These are phyloP conservation scores for Cornus kousa DNA, from an alignment of 148 eudicot genomes.

Conservation along the genomic window DNA sequence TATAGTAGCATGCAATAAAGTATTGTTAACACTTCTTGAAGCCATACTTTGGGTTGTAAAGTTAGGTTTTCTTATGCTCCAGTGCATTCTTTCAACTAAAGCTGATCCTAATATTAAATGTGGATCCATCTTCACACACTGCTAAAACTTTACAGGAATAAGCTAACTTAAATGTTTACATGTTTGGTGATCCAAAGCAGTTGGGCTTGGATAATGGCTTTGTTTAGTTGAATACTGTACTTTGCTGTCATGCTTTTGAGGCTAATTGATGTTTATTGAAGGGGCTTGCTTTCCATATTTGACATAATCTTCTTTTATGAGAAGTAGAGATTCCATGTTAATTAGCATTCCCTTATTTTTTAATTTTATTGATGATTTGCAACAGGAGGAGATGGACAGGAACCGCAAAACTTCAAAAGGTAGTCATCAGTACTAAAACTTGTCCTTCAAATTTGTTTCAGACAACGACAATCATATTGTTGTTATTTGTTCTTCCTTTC, in stretches of 20 bases:
- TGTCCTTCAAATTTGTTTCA: background rate
- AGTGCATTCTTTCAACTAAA: background rate
- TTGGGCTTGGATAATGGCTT: background rate
- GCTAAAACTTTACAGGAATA: background rate
- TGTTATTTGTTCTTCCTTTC: background rate
- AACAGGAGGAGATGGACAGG: slow-evolving; percentile 86
- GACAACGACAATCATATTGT: background rate
- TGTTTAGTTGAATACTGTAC: background rate
- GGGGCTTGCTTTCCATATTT: background rate
- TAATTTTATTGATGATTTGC: slow-evolving; percentile 21
- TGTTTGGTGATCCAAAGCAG: background rate
- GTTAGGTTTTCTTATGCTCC: background rate
- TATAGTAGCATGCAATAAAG: background rate
- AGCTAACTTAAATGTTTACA: background rate
- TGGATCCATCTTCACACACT: background rate
- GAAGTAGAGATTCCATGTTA: background rate
- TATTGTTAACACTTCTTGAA: background rate
- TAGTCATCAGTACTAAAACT: slow-evolving; percentile 19
- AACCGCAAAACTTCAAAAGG: slow-evolving; percentile 68
- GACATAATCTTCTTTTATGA: background rate
- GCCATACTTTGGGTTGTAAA: background rate
- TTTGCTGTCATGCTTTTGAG: background rate
- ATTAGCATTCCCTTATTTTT: background rate
- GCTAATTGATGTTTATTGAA: background rate
- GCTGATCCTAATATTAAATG: background rate